Evolutionary conservation across 1,284 basidiomycete species (phyloP).

Genomic region (Ganoderma leucocontextum): DNA sequence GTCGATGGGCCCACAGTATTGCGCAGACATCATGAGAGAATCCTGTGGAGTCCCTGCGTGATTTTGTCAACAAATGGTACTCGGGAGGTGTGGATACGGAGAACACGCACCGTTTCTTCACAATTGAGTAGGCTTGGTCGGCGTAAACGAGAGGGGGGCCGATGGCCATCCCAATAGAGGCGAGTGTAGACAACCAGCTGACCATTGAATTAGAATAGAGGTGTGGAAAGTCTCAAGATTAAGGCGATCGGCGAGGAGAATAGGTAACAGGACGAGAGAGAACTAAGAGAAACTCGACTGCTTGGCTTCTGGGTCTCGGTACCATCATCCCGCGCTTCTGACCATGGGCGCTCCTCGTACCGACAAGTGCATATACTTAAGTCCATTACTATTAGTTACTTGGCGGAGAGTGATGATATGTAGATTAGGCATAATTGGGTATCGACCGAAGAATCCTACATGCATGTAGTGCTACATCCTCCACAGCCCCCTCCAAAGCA

Average conservation of each 20-base stretch:
- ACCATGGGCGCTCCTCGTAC: background rate
- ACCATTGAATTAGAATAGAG: slow-evolving; percentile 37
- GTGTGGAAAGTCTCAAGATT: background rate
- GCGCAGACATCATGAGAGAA: slow-evolving; percentile 87
- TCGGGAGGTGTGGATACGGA: slow-evolving; percentile 3
- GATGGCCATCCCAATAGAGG: slow-evolving; percentile 76
- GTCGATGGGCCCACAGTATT: slow-evolving; percentile 62
- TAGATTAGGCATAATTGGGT: background rate
- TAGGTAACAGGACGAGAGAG: background rate
- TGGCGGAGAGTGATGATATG: background rate
- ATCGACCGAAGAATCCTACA: slow-evolving; percentile 18
- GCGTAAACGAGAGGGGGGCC: slow-evolving; percentile 82
- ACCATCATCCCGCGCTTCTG: too few species aligned
- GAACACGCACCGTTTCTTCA: slow-evolving; percentile 66
- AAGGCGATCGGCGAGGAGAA: background rate
- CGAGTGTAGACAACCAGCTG: slow-evolving; percentile 62
- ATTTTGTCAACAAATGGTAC: slow-evolving; percentile 30
- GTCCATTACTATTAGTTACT: background rate
- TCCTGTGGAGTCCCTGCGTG: slow-evolving; percentile 77
- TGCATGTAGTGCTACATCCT: slow-evolving; percentile 13
- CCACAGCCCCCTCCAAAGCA: background rate
- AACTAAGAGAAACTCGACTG: too few species aligned
- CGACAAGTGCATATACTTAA: background rate
- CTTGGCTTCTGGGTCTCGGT: too few species aligned
- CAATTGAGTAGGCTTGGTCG: slow-evolving; percentile 79